A percentile compares a stretch with the other conserved stretches of the same genome.
phyloP scores from a whole-genome alignment of 2,329 filamentous ascomycete species.

The Neonectria magnoliae region DNA sequence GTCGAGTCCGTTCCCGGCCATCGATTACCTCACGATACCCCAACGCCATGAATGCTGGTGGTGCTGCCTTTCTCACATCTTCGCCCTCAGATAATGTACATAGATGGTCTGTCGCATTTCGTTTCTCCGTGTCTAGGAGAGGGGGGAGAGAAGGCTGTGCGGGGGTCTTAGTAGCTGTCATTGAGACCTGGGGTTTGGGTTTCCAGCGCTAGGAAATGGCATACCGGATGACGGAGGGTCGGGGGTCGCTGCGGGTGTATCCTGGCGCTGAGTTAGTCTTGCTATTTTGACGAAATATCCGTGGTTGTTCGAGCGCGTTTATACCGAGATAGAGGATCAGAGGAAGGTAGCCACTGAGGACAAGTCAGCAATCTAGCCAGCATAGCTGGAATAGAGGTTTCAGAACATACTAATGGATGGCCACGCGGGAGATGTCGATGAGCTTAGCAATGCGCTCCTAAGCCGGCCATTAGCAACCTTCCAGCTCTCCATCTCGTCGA shows the following conservation, averaged over 20 bases:
- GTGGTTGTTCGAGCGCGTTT: slow-evolving; percentile 37
- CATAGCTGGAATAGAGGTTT: neutral
- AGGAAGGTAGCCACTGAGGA: slow-evolving; percentile 86
- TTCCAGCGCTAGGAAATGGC: slow-evolving; percentile 26
- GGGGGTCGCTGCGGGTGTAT: slow-evolving; percentile 93
- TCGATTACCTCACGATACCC: slow-evolving; percentile 33
- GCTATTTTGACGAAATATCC: slow-evolving; percentile 12
- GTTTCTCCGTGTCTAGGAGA: slow-evolving; percentile 58
- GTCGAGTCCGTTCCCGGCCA: slow-evolving; percentile 28
- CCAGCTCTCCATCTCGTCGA: neutral
- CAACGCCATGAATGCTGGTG: slow-evolving; percentile 42
- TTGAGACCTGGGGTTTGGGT: neutral
- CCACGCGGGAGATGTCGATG: slow-evolving; percentile 92
- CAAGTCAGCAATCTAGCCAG: slow-evolving; percentile 47
- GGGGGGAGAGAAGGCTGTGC: slow-evolving; percentile 70
- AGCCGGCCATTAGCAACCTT: slow-evolving; percentile 21
- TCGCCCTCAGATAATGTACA: slow-evolving; percentile 41
- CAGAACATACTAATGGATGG: slow-evolving; percentile 87
- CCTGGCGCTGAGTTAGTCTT: slow-evolving; percentile 61
- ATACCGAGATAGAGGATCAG: slow-evolving; percentile 96
- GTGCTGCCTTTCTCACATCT: slow-evolving; percentile 21
- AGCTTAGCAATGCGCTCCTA: slow-evolving; percentile 98
- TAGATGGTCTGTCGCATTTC: slow-evolving; percentile 24
- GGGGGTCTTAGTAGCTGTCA: slow-evolving; percentile 21
- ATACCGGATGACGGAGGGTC: slow-evolving; percentile 75